Evolutionary conservation across 2,329 filamentous ascomycete species (phyloP).

Genomic region (Calonectria fujianensis): DNA sequence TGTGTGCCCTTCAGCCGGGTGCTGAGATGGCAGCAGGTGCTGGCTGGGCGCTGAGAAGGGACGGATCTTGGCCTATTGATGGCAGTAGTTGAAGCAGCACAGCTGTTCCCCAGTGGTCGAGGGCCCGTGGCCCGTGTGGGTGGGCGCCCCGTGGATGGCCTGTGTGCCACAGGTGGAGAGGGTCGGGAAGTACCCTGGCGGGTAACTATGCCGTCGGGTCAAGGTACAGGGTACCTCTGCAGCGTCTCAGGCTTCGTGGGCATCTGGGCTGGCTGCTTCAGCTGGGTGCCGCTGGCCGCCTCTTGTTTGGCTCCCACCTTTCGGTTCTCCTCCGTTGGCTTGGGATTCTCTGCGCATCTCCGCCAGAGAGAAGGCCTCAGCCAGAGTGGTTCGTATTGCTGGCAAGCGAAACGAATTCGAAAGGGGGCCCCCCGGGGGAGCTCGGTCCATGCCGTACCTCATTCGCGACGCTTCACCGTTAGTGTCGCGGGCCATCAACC

Average conservation of each 20-base stretch:
- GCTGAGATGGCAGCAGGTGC: conserved; percentile 24
- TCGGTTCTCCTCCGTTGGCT: not conserved
- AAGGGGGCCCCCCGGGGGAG: conserved; percentile 6
- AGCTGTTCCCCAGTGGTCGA: conserved; percentile 32
- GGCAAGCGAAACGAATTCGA: conserved; percentile 19
- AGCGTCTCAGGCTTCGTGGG: conserved; percentile 6
- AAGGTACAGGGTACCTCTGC: conserved; percentile 35
- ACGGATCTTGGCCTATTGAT: conserved; percentile 20
- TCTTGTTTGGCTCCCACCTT: not conserved
- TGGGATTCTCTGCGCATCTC: not conserved
- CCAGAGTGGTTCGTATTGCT: conserved; percentile 13
- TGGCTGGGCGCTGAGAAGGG: conserved; percentile 3
- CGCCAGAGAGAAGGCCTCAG: not conserved
- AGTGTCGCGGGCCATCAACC: conserved; percentile 34
- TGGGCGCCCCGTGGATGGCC: conserved; percentile 26
- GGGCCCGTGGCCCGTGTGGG: conserved; percentile 27
- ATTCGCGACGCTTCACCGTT: conserved; percentile 28
- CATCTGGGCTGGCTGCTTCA: not conserved
- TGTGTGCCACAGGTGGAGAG: conserved; percentile 20
- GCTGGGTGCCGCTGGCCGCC: not conserved
- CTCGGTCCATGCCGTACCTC: conserved; percentile 22
- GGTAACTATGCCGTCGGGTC: conserved; percentile 26
- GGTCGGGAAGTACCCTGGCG: conserved; percentile 23
- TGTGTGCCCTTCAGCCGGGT: conserved; percentile 12
- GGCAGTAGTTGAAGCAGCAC: conserved; percentile 12